A percentile compares a stretch with the other conserved stretches of the same genome.
Conservation (phyloP, 495 filamentous ascomycete genomes). For the Paragyromitra xinjiangensis region DNA sequence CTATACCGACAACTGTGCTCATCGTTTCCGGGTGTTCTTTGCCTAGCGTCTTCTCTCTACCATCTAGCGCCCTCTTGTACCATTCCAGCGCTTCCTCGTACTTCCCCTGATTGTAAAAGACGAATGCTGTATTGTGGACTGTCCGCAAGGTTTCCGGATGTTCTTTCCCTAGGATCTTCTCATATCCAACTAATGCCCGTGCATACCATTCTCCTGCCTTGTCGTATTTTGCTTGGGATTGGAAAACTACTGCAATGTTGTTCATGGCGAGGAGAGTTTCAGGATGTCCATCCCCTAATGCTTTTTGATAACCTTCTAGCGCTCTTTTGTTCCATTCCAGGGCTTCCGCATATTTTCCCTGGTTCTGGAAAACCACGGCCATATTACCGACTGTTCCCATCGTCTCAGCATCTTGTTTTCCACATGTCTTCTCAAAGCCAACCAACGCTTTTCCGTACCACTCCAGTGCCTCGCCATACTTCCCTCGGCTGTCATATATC, state of each 20-base stretch:
- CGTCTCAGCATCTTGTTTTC: constrained; percentile 39
- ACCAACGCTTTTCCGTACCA: constrained; percentile 17
- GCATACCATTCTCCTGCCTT: constrained; percentile 49
- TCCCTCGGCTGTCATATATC: constrained; percentile 7
- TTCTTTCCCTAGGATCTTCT: constrained; percentile 48
- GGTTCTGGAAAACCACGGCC: constrained; percentile 31
- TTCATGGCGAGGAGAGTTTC: constrained; percentile 36
- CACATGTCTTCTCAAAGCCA: constrained; percentile 30
- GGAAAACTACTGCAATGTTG: constrained; percentile 40
- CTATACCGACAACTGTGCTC: constrained; percentile 33
- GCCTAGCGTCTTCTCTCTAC: constrained; percentile 54
- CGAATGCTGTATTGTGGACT: constrained; percentile 19
- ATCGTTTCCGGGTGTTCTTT: constrained; percentile 55
- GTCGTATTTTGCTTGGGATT: constrained; percentile 39
- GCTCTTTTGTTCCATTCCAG: constrained; percentile 41
- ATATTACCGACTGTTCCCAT: constrained; percentile 31
- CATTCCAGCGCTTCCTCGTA: constrained; percentile 53
- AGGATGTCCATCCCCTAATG: constrained; percentile 20
- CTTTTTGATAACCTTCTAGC: constrained; percentile 19
- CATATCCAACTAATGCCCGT: constrained; percentile 39
- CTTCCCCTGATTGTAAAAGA: constrained; percentile 24
- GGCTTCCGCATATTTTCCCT: constrained; percentile 56
- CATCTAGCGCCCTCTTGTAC: constrained; percentile 51
- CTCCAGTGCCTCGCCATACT: constrained; percentile 23
- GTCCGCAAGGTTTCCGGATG: constrained; percentile 30